phyloP scores from a whole-genome alignment of 106 monocot species.

The Dioscorea zingiberensis region DNA sequence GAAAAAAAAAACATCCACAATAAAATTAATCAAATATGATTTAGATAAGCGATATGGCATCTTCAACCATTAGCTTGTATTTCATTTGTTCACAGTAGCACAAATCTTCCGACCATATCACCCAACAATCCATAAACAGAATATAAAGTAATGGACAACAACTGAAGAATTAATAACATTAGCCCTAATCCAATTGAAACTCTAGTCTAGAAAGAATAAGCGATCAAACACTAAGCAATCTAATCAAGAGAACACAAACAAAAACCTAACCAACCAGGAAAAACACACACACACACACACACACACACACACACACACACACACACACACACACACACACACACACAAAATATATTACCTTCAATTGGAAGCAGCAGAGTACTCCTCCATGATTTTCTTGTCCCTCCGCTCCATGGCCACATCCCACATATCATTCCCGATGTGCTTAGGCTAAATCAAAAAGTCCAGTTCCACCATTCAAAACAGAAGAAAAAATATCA shows the following conservation, averaged over 20 bases:
- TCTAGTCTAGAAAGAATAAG: background rate
- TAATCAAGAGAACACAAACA: background rate
- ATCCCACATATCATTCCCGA: conserved; percentile 92
- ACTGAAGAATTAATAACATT: no score
- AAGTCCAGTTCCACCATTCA: background rate
- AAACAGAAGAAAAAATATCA: conserved; percentile 2
- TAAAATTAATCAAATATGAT: no score
- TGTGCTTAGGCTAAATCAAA: conserved; percentile 74
- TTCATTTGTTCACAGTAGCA: no score
- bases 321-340: no score
- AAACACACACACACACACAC: background rate
- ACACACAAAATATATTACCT: background rate
- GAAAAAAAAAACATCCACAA: no score
- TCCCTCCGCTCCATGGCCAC: conserved; percentile 96
- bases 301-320: background rate
- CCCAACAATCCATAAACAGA: no score
- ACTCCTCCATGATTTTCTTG: conserved; percentile 60
- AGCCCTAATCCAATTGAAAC: background rate
- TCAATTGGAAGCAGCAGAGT: conserved; percentile 36
- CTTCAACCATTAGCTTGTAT: no score
- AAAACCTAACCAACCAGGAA: background rate
- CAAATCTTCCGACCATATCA: no score
- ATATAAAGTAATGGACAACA: no score
- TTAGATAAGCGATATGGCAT: no score
- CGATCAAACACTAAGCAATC: background rate